Evolutionary conservation across 768 basidiomycete species (phyloP).

Genomic region (Lentinus brumalis): DNA sequence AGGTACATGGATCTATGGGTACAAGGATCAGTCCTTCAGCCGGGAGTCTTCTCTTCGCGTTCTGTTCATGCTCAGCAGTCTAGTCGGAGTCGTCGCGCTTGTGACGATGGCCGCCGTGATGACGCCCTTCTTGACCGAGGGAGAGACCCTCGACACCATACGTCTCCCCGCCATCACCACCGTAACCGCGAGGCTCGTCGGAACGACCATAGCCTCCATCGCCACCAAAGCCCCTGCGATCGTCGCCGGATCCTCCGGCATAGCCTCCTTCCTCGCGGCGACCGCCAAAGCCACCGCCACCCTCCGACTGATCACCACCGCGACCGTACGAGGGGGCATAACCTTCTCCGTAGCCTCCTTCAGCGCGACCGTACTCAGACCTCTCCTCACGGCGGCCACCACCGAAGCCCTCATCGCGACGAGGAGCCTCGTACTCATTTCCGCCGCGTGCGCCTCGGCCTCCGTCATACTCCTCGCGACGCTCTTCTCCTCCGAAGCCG

Average conservation of each 20-base stretch:
- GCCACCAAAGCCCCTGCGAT: background rate
- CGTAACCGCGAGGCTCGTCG: slow-evolving; percentile 6
- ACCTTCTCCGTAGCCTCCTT: slow-evolving; percentile 6
- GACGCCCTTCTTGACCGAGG: slow-evolving; percentile 35
- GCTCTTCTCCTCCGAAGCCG: too few species aligned
- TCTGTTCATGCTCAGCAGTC: slow-evolving; percentile 2
- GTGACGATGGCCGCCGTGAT: slow-evolving; percentile 17
- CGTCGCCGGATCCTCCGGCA: slow-evolving; percentile 8
- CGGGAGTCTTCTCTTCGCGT: background rate
- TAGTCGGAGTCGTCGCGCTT: slow-evolving; percentile 1
- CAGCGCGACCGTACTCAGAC: slow-evolving; percentile 5
- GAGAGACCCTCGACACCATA: slow-evolving; percentile 55
- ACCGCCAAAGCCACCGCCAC: background rate
- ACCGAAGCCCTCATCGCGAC: slow-evolving; percentile 6
- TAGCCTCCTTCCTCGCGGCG: slow-evolving; percentile 2
- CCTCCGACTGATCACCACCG: background rate
- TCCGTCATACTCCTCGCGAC: slow-evolving; percentile 10
- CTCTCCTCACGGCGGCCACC: background rate
- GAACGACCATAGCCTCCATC: background rate
- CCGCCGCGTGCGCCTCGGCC: slow-evolving; percentile 45
- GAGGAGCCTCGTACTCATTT: slow-evolving; percentile 29
- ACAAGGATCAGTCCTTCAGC: background rate
- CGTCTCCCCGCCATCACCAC: slow-evolving; percentile 42
- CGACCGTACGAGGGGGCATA: slow-evolving; percentile 7
- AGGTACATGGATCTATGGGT: background rate